Percentiles rank a stretch among this genome's conserved stretches.
Conservation (phyloP, 139 green algal genomes). For the Chlorella sp. region DNA sequence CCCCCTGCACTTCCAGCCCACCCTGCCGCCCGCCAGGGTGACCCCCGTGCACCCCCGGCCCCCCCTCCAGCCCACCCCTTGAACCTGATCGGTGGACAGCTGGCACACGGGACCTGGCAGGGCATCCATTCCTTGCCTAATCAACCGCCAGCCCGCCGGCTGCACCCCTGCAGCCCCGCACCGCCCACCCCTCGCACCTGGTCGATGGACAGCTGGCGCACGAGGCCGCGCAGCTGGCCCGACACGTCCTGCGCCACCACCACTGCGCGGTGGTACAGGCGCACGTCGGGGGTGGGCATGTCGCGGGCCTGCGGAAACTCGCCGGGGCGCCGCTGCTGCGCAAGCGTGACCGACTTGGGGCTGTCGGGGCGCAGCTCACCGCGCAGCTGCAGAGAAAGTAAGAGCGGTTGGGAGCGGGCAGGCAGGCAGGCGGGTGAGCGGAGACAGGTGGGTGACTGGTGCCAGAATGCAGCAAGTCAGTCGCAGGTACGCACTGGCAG, state of each 20-base stretch:
- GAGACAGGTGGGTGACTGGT: background rate
- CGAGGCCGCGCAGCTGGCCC: slow-evolving; percentile 77
- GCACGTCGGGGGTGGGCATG: slow-evolving; percentile 84
- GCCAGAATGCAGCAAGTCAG: background rate
- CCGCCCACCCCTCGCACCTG: slow-evolving; percentile 25
- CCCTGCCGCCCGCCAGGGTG: too few relatives aligned
- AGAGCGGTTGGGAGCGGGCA: background rate
- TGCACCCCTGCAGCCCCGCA: background rate
- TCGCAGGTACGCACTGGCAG: background rate
- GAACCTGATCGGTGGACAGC: too few relatives aligned
- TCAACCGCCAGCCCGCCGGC: too few relatives aligned
- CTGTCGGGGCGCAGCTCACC: slow-evolving; percentile 13
- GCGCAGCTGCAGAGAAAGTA: background rate
- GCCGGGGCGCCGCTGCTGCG: slow-evolving; percentile 34
- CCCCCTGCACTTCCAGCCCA: too few relatives aligned
- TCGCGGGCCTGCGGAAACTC: slow-evolving; percentile 43
- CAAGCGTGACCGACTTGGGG: slow-evolving; percentile 57
- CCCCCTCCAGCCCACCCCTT: too few relatives aligned
- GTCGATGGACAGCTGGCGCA: slow-evolving; percentile 97
- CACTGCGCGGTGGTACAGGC: slow-evolving; percentile 92
- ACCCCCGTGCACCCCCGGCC: too few relatives aligned
- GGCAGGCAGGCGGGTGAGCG: background rate
- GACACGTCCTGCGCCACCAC: slow-evolving; percentile 79
- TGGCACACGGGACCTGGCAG: too few relatives aligned
- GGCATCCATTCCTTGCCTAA: background rate